Evolutionary conservation across 2,329 filamentous ascomycete species (phyloP), one percentile per base, ranked within the genome.

Genomic region (Talaromyces marneffei): DNA sequence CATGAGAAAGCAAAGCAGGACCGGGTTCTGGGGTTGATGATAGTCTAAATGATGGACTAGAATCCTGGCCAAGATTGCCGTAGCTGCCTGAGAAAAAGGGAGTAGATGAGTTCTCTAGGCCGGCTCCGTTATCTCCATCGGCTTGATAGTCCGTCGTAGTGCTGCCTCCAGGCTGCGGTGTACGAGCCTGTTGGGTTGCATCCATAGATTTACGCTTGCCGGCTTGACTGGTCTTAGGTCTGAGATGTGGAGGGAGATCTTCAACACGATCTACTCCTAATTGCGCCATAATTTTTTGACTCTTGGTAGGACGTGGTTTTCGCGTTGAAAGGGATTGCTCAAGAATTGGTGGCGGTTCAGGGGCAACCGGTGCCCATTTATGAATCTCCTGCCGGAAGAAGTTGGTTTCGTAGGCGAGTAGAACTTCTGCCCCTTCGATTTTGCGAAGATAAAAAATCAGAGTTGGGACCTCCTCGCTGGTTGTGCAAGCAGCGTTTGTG

Each of bases 371-470:
- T 40, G 88, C 91, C 89, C 91, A 96, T 72, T 91, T 95, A 76
- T 99, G 94, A 61, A 99, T 82, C 71, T 97, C 92, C 72, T 96
- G 92, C 25, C 93, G 87, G 79, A 99, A 93, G 75, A 95, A 96
- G 72, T 99, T 99, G n/a, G 93, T 97, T 77, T 99, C 94, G 61
- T 88, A 89, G 0, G 92, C 85, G 2, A 99, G 81, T 2, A 99
- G 82, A 57, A 99, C 92, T 72, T 99, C 94, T 1, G 94, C 92
- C 2, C 94, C 94, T 77, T 99, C 94, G 59, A 99, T 92, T 78
- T 99, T 99, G 61, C 94, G 90, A 42, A 99, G 81, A 69, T 96
- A 97, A 75, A 99, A 99, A 5, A 95, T 86, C 74, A 97, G 89
- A 0, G 90, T 92, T 59, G 92, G 90, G 8, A 92, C 87, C 72